These are phyloP conservation scores for Nissolia schottii DNA, from an alignment of 306 rosid species.

Conservation along the genomic window DNA sequence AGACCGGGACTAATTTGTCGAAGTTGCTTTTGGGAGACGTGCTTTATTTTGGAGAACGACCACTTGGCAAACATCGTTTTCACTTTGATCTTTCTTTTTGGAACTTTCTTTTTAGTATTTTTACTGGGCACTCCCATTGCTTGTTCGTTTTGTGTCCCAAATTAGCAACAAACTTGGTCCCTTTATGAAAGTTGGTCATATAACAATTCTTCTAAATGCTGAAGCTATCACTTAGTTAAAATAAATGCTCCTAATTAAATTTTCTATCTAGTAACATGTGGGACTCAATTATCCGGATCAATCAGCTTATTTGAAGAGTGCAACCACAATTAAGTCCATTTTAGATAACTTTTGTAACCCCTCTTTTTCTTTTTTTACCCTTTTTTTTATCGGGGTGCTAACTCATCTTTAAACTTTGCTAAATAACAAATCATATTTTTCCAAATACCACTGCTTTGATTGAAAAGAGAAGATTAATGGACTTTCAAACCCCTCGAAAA, in stretches of 20 bases:
- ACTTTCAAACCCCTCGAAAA: neutral
- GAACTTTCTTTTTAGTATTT: conserved; percentile 32
- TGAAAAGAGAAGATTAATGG: neutral
- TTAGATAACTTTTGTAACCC: no score
- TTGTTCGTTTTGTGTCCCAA: conserved; percentile 17
- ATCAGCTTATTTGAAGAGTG: no score
- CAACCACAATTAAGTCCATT: no score
- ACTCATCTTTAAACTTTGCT: no score
- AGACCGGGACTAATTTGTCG: neutral
- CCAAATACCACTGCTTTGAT: neutral
- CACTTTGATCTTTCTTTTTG: conserved; percentile 33
- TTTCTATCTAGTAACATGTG: neutral
- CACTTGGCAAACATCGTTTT: conserved; percentile 24
- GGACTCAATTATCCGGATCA: no score
- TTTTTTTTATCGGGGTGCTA: no score
- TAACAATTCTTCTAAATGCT: neutral
- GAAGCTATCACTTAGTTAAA: neutral
- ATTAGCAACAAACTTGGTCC: conserved; percentile 31
- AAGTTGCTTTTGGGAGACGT: conserved; percentile 21
- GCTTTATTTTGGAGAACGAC: conserved; percentile 27
- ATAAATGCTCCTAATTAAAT: neutral
- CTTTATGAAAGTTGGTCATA: neutral
- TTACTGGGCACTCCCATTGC: conserved; percentile 12
- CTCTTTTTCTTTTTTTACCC: no score
- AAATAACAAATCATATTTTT: no score